Base-by-base conservation (phyloP, 2,329 filamentous ascomycete species). In the Cercospora beticola region DNA sequence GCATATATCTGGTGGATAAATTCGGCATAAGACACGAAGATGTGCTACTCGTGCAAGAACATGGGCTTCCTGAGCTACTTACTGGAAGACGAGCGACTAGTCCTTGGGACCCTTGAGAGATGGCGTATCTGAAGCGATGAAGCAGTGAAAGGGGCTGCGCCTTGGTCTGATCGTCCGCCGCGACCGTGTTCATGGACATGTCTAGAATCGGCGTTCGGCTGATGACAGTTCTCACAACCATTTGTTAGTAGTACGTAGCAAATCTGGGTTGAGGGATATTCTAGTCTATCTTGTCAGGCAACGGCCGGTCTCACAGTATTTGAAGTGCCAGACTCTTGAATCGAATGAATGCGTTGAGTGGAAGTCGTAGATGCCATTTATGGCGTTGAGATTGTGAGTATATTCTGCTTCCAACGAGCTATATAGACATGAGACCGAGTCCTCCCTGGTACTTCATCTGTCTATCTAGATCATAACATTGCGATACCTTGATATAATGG, bases 11-110 rank as follows among this genome's bases (percentile, higher is more conserved):
- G 0, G 81, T 86, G 23, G 83, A 83, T 28, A 83, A 83, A 59
- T 90, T 90, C 75, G 88, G 88, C 0, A 86, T 89, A 0, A 80
- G 87, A 43, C 87, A 89, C 74, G 88, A 90, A 74, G 87, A 90
- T 73, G 82, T 89, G 7, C 83, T 88, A 62, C 78, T 89, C 3
- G 85, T 90, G 7, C 85, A 76, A 65, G 84, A 84, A 65, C 75
- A 83, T 63, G 86, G 83, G 0, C 81, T 85, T 63, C 84, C 87
- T 0, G 84, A 88, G 57, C 78, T 88, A 12, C 76, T 89, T 59
- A 88, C 83, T 23, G 86, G 87, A 1, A 80, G 76, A 2, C 82
- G 84, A 64, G 86, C 87, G 2, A 78, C 67, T 2, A 82, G 83
- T 5, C 82, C 87, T 1, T 88, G 86, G 79, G 80, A 87, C 54